Evolutionary conservation across 768 basidiomycete genomes (phyloP).

Genomic region (Coprinopsis strossmayeri): DNA sequence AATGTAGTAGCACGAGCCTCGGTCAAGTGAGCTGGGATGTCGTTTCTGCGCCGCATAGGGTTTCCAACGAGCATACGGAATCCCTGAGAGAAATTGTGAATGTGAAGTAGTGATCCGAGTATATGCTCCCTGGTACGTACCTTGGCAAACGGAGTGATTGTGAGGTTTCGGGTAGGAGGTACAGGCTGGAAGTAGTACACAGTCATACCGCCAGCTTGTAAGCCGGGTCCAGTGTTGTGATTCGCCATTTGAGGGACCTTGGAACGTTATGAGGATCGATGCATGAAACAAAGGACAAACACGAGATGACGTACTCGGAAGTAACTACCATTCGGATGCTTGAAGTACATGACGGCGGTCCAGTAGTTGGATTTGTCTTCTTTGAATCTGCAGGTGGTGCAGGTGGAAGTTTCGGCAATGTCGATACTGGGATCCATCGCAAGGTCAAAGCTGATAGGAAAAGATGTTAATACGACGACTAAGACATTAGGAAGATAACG

Average conservation of each 20-base stretch:
- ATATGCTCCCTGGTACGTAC: too few relatives aligned
- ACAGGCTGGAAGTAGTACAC: neutral
- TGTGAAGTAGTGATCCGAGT: too few relatives aligned
- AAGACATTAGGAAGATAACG: neutral
- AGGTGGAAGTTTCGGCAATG: conserved; percentile 13
- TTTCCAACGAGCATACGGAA: conserved; percentile 4
- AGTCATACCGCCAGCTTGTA: neutral
- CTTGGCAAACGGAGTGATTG: too few relatives aligned
- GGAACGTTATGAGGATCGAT: too few relatives aligned
- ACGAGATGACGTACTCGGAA: neutral
- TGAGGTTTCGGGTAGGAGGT: too few relatives aligned
- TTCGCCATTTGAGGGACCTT: neutral
- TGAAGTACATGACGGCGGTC: neutral
- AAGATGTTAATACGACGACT: neutral
- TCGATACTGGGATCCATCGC: conserved; percentile 16
- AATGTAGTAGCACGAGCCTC: neutral
- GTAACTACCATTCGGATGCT: neutral
- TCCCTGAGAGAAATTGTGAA: too few relatives aligned
- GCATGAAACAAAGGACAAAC: neutral
- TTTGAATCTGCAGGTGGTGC: conserved; percentile 16
- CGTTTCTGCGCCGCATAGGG: neutral
- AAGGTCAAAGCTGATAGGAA: conserved; percentile 13
- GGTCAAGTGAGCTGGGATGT: neutral
- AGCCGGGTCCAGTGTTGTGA: neutral
- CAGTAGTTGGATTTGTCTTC: too few relatives aligned